Evolutionary conservation across 306 rosid species (phyloP), one percentile per base, ranked within the genome.

Genomic region (Echinosophora koreensis): DNA sequence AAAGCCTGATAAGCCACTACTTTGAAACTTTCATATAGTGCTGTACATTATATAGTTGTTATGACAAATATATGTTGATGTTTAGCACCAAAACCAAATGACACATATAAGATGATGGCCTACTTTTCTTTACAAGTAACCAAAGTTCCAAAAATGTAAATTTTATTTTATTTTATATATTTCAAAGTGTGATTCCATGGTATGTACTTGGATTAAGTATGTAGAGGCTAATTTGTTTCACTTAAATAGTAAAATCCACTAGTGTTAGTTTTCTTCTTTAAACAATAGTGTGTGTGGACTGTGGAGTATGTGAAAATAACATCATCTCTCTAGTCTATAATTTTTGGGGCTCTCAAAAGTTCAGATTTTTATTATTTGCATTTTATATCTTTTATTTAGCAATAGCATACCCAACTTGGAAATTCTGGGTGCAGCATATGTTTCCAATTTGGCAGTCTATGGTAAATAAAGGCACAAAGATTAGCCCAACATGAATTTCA

Each of bases 1-100:
- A 90, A 91, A 82, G 30, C 5, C 71, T 74, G 82, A 78, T 93
- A 71, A 85, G 77, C 49, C 57, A 30, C n/a, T 28, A 63, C 2
- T 37, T 13, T 56, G 52, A 52, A 60, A 18, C 61, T 58, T 46
- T 8, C 14, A 46, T 62, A 11, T 15, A 0, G 38, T 78, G 35
- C 12, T 46, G 58, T 49, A 61, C 12, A 49, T 67, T 59, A 59
- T 32, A 50, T 32, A 52, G 27, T 16, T 41, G 13, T 59, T 14
- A 62, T 49, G 49, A 12, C 6, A 22, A 38, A 69, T 9, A 44
- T 28, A 47, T 49, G 47, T 5, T 57, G 52, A 69, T 28, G 2
- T n/a, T 34, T 17, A 47, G 61, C 71, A 49, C 71, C 28, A 49
- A 32, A 49, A 60, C 8, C 3, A 28, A 37, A 56, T 7, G 41